Evolutionary conservation across 2,329 filamentous ascomycete genomes (phyloP).

Genomic region (Verticillium nonalfalfae): DNA sequence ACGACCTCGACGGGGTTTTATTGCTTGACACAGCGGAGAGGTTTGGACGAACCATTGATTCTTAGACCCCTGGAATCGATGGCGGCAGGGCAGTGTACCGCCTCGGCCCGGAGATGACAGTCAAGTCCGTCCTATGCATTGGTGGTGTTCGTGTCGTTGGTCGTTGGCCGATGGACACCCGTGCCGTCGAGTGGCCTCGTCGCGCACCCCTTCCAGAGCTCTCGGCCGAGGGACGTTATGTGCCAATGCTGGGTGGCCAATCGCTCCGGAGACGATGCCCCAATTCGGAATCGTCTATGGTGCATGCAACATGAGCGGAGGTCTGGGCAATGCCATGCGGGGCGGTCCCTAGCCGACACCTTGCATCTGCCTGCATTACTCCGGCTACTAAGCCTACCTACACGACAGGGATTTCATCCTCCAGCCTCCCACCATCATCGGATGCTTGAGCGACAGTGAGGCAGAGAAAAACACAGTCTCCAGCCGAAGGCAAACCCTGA

Average conservation of each 20-base stretch:
- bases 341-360: not conserved
- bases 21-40: not conserved
- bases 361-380: not conserved
- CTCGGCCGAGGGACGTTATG: not conserved
- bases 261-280: not conserved
- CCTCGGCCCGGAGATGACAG: not conserved
- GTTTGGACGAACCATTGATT: not conserved
- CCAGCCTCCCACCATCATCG: not conserved
- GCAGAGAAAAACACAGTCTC: not conserved
- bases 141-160: not conserved
- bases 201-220: not conserved
- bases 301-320: not conserved
- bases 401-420: not conserved
- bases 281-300: not conserved
- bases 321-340: not conserved
- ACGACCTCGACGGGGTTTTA: not conserved
- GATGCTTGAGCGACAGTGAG: no score
- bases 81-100: not conserved
- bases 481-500: not conserved
- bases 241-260: not conserved
- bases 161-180: not conserved
- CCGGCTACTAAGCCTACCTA: not conserved
- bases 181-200: not conserved
- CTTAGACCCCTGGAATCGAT: not conserved
- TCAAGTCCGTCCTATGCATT: not conserved